Base-by-base conservation (phyloP, 2,329 filamentous ascomycete species). In the Paraphoma sp. region DNA sequence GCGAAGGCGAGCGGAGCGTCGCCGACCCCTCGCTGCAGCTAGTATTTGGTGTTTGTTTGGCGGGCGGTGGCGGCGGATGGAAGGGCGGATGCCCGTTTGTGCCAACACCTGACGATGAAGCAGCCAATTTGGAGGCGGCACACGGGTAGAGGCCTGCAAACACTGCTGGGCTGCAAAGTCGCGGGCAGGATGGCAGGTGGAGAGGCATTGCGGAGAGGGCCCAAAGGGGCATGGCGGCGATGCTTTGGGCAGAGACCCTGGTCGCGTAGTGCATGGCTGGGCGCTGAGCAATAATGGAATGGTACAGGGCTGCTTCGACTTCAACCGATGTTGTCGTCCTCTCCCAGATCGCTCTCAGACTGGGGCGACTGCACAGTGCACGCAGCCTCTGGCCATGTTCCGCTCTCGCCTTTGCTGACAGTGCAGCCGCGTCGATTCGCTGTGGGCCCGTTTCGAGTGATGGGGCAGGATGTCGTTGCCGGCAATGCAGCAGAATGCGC, bases 381-480 rank as follows among this genome's bases (percentile, higher is more conserved):
- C 63, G 47, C 59, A 57, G 56, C 53, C 48, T 53, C 56, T 62
- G 59, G 60, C 60, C 62, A 63, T 67, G 62, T 58, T 52, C 42
- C 58, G 59, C 62, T 56, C 45, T 51, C 65, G 51, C 55, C 49
- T 55, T 47, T 56, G 50, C 58, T 65, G 59, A 67, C 63, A 48
- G 52, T 60, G 56, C 56, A 54, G 44, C 43, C 40, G 29, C 45
- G 59, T 52, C 57, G 55, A 58, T 57, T 56, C 62, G 53, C 62
- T 56, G 65, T 60, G 62, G 62, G 59, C 52, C 38, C 44, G 10
- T n/a, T 31, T n/a, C 57, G 63, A 59, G 65, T 57, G 60, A 74
- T 73, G 72, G 71, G 68, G 68, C 62, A 74, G 61, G 61, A 76
- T 76, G 74, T 71, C 71, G 59, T 59, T 69, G 58, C 64, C 72